These are phyloP conservation scores for Wallacemonas sp. DNA, from an alignment of 208 protist genomes.

Conservation along the genomic window DNA sequence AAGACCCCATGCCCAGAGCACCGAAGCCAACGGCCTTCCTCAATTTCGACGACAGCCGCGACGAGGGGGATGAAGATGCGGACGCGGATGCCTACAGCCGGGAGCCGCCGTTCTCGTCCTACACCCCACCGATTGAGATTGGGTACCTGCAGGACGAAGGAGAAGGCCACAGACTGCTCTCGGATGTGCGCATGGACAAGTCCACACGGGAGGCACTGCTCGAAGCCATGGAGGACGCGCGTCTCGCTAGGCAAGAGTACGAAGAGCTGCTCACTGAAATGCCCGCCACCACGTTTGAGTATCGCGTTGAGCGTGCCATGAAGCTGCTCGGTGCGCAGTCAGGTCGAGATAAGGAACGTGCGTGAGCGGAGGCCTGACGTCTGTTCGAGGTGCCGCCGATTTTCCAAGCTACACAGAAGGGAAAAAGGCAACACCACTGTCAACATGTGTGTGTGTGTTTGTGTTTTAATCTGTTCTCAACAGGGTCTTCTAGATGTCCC, in stretches of 20 bases:
- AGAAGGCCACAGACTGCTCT: background rate
- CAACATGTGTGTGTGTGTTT: too few species aligned
- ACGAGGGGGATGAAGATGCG: background rate
- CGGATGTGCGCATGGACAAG: background rate
- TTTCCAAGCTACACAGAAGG: too few species aligned
- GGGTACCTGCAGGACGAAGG: background rate
- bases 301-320: slow-evolving; percentile 2
- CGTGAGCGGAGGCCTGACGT: too few species aligned
- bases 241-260: background rate
- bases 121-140: background rate
- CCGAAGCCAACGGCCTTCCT: background rate
- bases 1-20: background rate
- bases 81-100: background rate
- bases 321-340: too few species aligned
- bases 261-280: background rate
- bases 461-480: too few species aligned
- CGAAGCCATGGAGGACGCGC: background rate
- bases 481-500: too few species aligned
- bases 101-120: background rate
- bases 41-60: background rate
- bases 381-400: too few species aligned
- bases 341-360: too few species aligned
- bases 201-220: background rate
- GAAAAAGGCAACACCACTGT: too few species aligned
- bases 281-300: background rate